Evolutionary conservation across 2,329 filamentous ascomycete genomes (phyloP), one percentile per base, ranked within the genome.

Genomic region (Clonostachys chloroleuca): DNA sequence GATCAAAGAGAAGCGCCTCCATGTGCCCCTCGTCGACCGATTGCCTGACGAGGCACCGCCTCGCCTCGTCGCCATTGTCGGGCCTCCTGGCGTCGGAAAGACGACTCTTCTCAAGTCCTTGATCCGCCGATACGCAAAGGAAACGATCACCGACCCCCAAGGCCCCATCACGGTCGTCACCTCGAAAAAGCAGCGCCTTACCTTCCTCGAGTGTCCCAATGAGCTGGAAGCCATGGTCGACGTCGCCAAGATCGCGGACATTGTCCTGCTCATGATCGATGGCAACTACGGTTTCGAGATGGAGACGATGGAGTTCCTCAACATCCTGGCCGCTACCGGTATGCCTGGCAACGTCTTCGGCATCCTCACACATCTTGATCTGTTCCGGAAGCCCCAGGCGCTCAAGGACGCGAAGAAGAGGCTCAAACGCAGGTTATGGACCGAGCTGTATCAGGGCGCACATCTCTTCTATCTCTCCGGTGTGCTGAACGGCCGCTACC

Each of bases 251-350:
- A 89, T 99, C 40, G 94, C 95, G 16, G 94, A 99, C 65, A 96
- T 99, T 59, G 89, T 97, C 6, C 77, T 99, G 44, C 79, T 99
- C 48, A 94, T 99, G 89, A 99, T 99, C 57, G 94, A 99, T 63
- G 95, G 94, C 47, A 97, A 97, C 69, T 99, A 88, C 60, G 95
- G 94, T 13, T 99, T 99, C 62, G 94, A 99, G 70, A 99, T 99
- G 94, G 94, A 99, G 77, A 99, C 94, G 0, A 99, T 99, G 94
- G 94, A 99, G 69, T 99, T 99, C 52, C 73, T 99, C 61, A 97
- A 96, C 58, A 85, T 96, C 16, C 75, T 99, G 44, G 87, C 89
- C n/a, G 83, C 90, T 3, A 95, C 89, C 33, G 94, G 94, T 66
- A 97, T 99, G 92, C 94, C 95, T 1, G 92, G 94, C 54, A 99